Base-by-base conservation (phyloP, 1,139 yeast species). In the Casaregolazyma lundiana region DNA sequence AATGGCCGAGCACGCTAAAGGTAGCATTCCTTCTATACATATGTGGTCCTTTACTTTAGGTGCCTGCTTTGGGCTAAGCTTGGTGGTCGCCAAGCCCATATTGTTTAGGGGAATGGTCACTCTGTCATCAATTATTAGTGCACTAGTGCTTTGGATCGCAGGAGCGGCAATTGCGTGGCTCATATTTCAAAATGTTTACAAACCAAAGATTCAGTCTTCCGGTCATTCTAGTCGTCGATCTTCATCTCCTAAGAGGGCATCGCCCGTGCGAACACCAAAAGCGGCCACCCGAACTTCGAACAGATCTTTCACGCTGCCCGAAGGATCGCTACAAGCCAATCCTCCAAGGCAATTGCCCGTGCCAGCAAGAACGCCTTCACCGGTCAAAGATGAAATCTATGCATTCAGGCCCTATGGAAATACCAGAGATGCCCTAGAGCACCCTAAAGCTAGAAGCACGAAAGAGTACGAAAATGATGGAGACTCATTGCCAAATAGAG, bases 351-450 rank as follows among this genome's bases (percentile, higher is more conserved):
- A 13, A 11, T 13, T 15, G 11, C 17, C 26, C 9, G 8, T 26
- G 18, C 29, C 45, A n/a, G 21, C 45, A 7, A 5, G 46, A 19
- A n/a, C 45, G 6, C 22, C 42, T 6, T 41, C 45, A 17, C 45
- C 43, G 9, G 38, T 45, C 11, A 45, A 45, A 18, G 54, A 49
- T 35, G 50, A 48, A 22, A 35, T 40, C 9, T 41, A 47, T 36
- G 51, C 56, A 3, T 53, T 42, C 43, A 40, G 56, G 18, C 57
- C 56, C n/a, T 54, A 50, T 42, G 50, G 48, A n/a, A 46, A 50
- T n/a, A 44, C 52, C 35, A 41, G 43, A 35, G 42, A 19, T 29
- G 38, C 30, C 2, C 36, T 22, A 5, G 36, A 32, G 19, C 48
- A 32, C 29, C 46, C 30, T 34, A 41, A 20, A 21, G 32, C 32